These are phyloP conservation scores for Triangularia setosa DNA, from an alignment of 2,329 filamentous ascomycete species.

Conservation along the genomic window DNA sequence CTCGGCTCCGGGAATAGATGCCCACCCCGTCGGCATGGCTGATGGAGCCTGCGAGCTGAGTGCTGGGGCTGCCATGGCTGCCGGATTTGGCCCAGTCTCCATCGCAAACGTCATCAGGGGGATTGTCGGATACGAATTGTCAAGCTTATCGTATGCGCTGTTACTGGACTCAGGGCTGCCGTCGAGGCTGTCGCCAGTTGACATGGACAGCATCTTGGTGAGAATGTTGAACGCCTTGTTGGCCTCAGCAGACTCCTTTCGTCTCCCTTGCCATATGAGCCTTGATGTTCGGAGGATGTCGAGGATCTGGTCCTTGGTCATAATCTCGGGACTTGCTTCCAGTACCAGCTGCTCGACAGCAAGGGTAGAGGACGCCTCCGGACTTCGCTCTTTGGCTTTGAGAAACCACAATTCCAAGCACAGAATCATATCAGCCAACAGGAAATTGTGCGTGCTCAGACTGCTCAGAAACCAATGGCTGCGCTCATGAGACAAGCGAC, in stretches of 20 bases:
- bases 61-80: background rate
- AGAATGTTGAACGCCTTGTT: slow-evolving; percentile 31
- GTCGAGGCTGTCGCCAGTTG: slow-evolving; percentile 26
- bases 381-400: slow-evolving; percentile 16
- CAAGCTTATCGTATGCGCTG: background rate
- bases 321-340: slow-evolving; percentile 13
- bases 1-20: background rate
- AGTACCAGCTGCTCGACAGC: slow-evolving; percentile 1
- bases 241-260: slow-evolving; percentile 28
- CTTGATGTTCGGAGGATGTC: slow-evolving; percentile 28
- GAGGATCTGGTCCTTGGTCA: slow-evolving; percentile 27
- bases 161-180: slow-evolving; percentile 25
- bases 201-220: slow-evolving; percentile 30
- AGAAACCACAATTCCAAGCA: slow-evolving; percentile 35
- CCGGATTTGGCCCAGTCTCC: background rate
- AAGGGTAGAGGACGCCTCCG: background rate
- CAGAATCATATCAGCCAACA: slow-evolving; percentile 45
- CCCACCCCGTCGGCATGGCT: background rate
- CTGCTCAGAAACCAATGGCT: slow-evolving; percentile 39
- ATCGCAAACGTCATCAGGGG: background rate
- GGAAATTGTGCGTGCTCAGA: slow-evolving; percentile 42
- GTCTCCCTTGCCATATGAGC: slow-evolving; percentile 28
- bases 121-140: background rate
- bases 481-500: slow-evolving; percentile 36
- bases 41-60: background rate